Conservation (phyloP, 192 early-diverging fungal genomes). For the Irineochytrium annulatum region DNA sequence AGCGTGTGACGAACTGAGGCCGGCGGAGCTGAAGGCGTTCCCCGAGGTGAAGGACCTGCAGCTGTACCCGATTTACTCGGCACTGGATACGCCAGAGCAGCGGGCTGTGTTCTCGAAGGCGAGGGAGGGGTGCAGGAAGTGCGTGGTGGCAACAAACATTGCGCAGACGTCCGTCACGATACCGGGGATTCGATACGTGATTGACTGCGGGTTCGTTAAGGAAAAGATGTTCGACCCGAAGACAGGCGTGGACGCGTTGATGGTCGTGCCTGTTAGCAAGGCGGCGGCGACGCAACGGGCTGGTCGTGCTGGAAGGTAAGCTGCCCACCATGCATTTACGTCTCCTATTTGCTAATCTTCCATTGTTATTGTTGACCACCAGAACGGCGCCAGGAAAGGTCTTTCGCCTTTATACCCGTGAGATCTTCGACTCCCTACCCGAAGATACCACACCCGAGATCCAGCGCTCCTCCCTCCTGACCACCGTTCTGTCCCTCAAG, state of each 20-base stretch:
- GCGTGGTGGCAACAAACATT: constrained; percentile 61
- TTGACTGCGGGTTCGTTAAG: constrained; percentile 61
- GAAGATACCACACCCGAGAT: constrained; percentile 55
- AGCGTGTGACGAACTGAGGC: constrained; percentile 39
- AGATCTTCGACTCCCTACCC: constrained; percentile 46
- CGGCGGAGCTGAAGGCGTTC: constrained; percentile 47
- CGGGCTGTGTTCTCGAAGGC: constrained; percentile 44
- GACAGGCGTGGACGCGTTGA: constrained; percentile 48
- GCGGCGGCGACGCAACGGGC: constrained; percentile 61
- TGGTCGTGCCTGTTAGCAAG: constrained; percentile 53
- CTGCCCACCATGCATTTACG: background rate
- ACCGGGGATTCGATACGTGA: constrained; percentile 59
- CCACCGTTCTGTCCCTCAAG: constrained; percentile 46
- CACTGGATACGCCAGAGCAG: constrained; percentile 71
- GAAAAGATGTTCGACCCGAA: constrained; percentile 55
- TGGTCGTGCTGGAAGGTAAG: constrained; percentile 49
- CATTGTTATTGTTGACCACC: constrained; percentile 1
- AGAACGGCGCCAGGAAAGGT: constrained; percentile 54
- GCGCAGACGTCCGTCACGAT: constrained; percentile 59
- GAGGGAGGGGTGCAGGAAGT: constrained; percentile 40
- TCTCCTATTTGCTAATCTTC: background rate
- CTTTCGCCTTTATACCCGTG: constrained; percentile 53
- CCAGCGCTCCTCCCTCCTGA: constrained; percentile 45
- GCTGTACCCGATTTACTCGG: constrained; percentile 65
- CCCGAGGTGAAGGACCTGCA: constrained; percentile 38